phyloP scores from a whole-genome alignment of 1,284 basidiomycete genomes.

The Tilletia walkeri region DNA sequence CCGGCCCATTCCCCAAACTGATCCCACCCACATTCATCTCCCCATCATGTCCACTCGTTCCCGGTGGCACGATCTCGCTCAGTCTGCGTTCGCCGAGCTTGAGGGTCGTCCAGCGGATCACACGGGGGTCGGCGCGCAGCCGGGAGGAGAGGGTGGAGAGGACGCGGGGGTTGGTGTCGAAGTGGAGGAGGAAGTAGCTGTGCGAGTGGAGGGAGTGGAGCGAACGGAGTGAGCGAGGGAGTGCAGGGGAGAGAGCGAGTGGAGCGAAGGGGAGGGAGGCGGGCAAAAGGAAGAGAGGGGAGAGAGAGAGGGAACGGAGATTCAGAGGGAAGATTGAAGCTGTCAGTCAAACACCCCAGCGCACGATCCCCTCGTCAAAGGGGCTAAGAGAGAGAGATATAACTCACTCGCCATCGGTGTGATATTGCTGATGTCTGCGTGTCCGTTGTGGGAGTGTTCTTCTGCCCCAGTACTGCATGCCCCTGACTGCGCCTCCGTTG shows the following conservation, averaged over 20 bases:
- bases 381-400: too few species aligned
- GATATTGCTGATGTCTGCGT: constrained; percentile 67
- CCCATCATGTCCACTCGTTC: not conserved
- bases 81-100: constrained; percentile 71
- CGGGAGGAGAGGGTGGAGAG: constrained; percentile 67
- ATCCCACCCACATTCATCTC: not conserved
- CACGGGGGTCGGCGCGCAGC: constrained; percentile 74
- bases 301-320: too few species aligned
- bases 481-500: constrained; percentile 75
- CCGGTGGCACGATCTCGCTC: constrained; percentile 43
- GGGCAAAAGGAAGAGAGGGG: too few species aligned
- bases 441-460: constrained; percentile 73
- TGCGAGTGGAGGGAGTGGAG: not conserved
- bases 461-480: constrained; percentile 73
- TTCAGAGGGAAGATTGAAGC: too few species aligned
- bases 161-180: constrained; percentile 75
- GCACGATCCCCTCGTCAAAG: too few species aligned
- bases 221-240: not conserved
- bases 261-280: too few species aligned
- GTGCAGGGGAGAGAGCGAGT: too few species aligned
- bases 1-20: not conserved
- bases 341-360: too few species aligned
- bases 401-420: constrained; percentile 76
- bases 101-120: constrained; percentile 76
- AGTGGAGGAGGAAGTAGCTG: constrained; percentile 86